These are phyloP conservation scores for Colletotrichum lini DNA, from an alignment of 2,329 filamentous ascomycete genomes.

Conservation along the genomic window DNA sequence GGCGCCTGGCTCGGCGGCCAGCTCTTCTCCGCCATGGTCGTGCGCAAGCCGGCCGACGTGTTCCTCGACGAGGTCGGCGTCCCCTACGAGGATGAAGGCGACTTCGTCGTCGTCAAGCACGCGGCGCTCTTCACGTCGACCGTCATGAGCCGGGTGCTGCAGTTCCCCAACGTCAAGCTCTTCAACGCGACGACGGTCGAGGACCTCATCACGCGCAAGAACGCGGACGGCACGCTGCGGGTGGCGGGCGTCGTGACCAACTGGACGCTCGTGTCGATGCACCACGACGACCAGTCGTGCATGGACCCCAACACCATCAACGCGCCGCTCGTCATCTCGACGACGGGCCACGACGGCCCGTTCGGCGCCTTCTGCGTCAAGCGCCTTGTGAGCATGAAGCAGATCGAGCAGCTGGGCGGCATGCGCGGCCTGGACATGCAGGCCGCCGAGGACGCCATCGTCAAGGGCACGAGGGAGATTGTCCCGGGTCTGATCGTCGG, in stretches of 20 bases:
- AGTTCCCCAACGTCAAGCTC: conserved; percentile 92
- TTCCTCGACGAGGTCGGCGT: conserved; percentile 88
- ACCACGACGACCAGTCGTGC: conserved; percentile 91
- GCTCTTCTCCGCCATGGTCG: conserved; percentile 95
- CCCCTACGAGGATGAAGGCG: conserved; percentile 83
- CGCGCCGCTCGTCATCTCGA: conserved; percentile 88
- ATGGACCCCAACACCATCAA: conserved; percentile 99
- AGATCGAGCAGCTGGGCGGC: conserved; percentile 85
- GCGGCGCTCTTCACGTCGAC: conserved; percentile 93
- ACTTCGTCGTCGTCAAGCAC: conserved; percentile 94
- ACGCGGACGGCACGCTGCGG: conserved; percentile 68
- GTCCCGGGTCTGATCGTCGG: conserved; percentile 92
- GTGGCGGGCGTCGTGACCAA: conserved; percentile 94
- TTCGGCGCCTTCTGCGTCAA: conserved; percentile 95
- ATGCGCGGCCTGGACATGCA: conserved; percentile 98
- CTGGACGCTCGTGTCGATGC: conserved; percentile 92
- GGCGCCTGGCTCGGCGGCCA: conserved; percentile 95
- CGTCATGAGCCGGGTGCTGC: conserved; percentile 84
- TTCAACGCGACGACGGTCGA: conserved; percentile 96
- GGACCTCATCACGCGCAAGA: conserved; percentile 87
- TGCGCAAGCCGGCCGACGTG: conserved; percentile 91
- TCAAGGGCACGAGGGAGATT: conserved; percentile 91
- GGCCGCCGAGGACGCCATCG: conserved; percentile 90
- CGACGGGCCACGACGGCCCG: conserved; percentile 91
- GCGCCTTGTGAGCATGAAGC: conserved; percentile 89